Conservation (phyloP, 176 grass and related monocot species). For the sorghum (Sorghum bicolor) region DNA sequence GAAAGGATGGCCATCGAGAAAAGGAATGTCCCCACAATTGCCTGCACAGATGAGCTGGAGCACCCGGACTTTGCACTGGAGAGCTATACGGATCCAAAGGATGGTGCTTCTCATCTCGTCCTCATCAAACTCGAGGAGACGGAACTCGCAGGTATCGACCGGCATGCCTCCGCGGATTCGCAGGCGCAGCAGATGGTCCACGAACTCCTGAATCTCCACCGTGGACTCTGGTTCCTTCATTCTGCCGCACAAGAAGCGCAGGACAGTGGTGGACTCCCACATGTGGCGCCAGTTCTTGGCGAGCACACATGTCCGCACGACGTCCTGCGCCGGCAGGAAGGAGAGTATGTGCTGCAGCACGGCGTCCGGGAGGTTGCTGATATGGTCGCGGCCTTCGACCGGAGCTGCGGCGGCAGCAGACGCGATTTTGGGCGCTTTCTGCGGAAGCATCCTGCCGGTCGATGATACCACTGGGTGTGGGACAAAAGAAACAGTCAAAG, state of each 20-base stretch:
- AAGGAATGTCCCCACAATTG: accelerated
- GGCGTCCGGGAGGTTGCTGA: too few relatives aligned
- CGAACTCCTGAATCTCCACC: neutral
- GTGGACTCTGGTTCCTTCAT: neutral
- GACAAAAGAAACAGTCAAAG: too few relatives aligned
- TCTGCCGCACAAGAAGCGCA: neutral
- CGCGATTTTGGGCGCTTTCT: neutral
- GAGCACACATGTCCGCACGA: too few relatives aligned
- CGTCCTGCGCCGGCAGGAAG: too few relatives aligned
- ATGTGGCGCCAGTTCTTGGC: too few relatives aligned
- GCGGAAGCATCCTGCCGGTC: neutral
- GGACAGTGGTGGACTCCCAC: too few relatives aligned
- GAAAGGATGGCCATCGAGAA: neutral
- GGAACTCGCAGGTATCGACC: neutral
- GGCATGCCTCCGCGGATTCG: neutral
- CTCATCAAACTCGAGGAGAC: accelerated
- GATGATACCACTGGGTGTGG: too few relatives aligned
- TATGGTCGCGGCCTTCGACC: too few relatives aligned
- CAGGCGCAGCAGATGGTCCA: neutral
- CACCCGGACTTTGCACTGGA: neutral
- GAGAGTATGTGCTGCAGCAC: too few relatives aligned
- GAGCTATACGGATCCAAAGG: neutral
- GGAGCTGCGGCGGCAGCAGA: neutral
- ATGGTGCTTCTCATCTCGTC: accelerated
- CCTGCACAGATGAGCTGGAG: neutral